Conservation (phyloP, 805 yeast species). For the Debaryomyces maramus region DNA sequence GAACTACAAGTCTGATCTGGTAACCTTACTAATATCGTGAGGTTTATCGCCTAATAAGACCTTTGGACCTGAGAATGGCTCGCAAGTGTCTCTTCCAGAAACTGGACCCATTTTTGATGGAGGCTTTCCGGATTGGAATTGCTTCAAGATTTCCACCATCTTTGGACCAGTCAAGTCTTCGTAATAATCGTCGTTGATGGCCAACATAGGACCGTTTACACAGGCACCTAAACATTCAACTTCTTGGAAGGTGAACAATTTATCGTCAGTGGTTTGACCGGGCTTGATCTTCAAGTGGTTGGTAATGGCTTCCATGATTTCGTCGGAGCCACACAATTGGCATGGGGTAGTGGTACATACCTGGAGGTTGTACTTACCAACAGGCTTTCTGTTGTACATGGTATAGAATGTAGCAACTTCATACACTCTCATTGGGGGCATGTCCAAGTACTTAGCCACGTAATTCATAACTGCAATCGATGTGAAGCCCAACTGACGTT, state of each 20-base stretch:
- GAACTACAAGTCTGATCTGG: conserved; percentile 71
- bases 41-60: conserved; percentile 63
- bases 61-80: conserved; percentile 71
- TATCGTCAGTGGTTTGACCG: conserved; percentile 76
- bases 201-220: conserved; percentile 88
- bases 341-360: conserved; percentile 91
- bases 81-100: conserved; percentile 67
- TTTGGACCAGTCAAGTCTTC: conserved; percentile 78
- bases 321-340: conserved; percentile 79
- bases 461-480: conserved; percentile 87
- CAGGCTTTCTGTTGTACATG: conserved; percentile 83
- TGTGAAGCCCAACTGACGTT: conserved; percentile 83
- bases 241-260: conserved; percentile 76
- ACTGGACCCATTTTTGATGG: conserved; percentile 67
- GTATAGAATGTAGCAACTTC: conserved; percentile 92
- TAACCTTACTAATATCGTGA: conserved; percentile 63
- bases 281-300: conserved; percentile 62
- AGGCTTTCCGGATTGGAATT: conserved; percentile 61
- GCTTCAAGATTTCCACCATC: conserved; percentile 59
- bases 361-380: conserved; percentile 82
- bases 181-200: conserved; percentile 76
- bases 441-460: conserved; percentile 78
- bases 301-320: conserved; percentile 69
- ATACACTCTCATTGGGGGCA: conserved; percentile 94
- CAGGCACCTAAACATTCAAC: conserved; percentile 93